phyloP scores from a whole-genome alignment of 129 eudicot genomes.

The Smallanthus sonchifolius region DNA sequence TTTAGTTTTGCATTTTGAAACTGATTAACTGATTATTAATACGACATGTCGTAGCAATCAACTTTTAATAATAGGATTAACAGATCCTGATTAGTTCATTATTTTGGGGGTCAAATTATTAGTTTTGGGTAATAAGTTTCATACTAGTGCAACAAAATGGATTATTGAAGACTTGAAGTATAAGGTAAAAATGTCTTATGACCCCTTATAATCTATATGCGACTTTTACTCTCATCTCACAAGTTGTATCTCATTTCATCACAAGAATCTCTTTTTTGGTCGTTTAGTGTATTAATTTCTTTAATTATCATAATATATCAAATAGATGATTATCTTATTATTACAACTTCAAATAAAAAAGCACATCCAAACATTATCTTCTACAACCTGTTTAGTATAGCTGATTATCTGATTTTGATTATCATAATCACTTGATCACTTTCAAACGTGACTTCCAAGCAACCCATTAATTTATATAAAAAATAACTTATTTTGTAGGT shows the following conservation, averaged over 20 bases:
- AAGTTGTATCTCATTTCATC: background rate
- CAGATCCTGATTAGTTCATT: background rate
- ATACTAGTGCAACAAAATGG: background rate
- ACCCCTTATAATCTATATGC: background rate
- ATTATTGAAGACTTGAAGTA: background rate
- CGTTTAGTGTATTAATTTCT: background rate
- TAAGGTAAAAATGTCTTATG: background rate
- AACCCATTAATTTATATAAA: background rate
- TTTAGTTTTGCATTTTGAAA: background rate
- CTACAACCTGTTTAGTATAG: background rate
- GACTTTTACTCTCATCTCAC: background rate
- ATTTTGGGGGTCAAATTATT: background rate
- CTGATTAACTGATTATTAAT: background rate
- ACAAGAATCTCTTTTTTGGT: background rate
- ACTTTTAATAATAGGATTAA: background rate
- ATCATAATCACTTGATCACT: background rate
- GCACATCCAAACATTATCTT: background rate
- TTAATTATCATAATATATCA: background rate
- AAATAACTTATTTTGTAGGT: constrained; percentile 45
- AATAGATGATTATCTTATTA: background rate
- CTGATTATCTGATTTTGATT: background rate
- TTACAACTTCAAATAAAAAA: background rate
- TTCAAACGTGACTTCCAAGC: background rate
- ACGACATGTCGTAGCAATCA: background rate
- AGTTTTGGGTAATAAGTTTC: background rate